Evolutionary conservation across 2,329 filamentous ascomycete species (phyloP), one percentile per base, ranked within the genome.

Genomic region (Chaetomium olivaceum): DNA sequence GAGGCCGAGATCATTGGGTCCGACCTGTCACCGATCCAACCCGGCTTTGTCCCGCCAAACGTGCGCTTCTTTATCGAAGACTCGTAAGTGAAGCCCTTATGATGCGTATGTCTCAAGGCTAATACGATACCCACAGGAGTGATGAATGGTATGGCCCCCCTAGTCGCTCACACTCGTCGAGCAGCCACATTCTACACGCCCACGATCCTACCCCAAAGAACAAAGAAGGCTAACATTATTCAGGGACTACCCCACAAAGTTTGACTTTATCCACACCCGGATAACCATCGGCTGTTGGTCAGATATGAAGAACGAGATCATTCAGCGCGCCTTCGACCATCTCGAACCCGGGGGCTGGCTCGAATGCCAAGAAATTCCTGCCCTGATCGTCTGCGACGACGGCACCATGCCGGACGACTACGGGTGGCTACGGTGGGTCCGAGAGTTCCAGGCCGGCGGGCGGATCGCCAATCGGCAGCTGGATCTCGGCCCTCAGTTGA

Each of bases 51-150:
- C 0, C 90, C 91, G 0, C 83, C 85, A 21, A 93, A 93, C 68
- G 88, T 92, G 16, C 85, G 87, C 68, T 93, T 93, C 70, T 87
- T 87, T 67, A 83, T 93, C 55, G 89, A 92, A 73, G 90, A 93
- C 71, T 82, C 82, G 74, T 78, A 72, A 25, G 73, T 74, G 19
- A 21, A 39, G 43, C 16, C 16, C 27, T 54, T 23, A 31, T 16
- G 11, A 14, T n/a, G 9, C 11, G 7, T 23, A 27, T 63, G 6
- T 19, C 7, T 23, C 33, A 29, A 19, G n/a, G 46, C 58, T 65
- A 46, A 65, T 25, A 62, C 68, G 14, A 50, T 25, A 5, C 16
- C 36, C 21, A 57, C 63, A 83, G 82, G 21, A 77, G 79, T 2
- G 80, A 85, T 64, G 76, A 79, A 2, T 85, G 83, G 83, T 78